Evolutionary conservation across 164 flowering plant species (phyloP).

Genomic region (Cinnamomum micranthum): DNA sequence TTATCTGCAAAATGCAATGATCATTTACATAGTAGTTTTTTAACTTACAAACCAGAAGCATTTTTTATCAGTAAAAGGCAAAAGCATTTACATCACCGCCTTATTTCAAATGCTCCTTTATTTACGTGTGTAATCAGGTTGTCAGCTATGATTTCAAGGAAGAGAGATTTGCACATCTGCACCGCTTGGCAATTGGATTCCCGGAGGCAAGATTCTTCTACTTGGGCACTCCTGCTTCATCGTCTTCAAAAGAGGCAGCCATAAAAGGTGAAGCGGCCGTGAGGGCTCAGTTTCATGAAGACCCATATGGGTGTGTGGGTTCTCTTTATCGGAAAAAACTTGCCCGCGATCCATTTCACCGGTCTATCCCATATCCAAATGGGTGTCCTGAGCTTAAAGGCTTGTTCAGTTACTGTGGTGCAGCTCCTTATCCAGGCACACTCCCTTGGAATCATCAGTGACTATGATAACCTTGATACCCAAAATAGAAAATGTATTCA

Average conservation of each 20-base stretch:
- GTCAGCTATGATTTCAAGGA: slow-evolving; percentile 94
- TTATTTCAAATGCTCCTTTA: background rate
- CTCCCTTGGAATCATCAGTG: slow-evolving; percentile 57
- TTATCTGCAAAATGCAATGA: no score
- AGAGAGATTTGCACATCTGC: slow-evolving; percentile 73
- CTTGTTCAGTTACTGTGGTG: slow-evolving; percentile 74
- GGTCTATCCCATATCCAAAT: slow-evolving; percentile 83
- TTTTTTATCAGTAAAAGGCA: no score
- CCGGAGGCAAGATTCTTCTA: slow-evolving; percentile 77
- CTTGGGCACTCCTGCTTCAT: slow-evolving; percentile 71
- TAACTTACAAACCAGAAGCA: background rate
- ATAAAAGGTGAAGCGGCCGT: slow-evolving; percentile 80
- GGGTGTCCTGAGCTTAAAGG: slow-evolving; percentile 84
- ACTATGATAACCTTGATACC: no score
- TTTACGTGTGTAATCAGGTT: slow-evolving; percentile 42
- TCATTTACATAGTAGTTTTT: no score
- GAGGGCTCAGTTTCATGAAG: slow-evolving; percentile 69
- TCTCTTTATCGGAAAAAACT: slow-evolving; percentile 66
- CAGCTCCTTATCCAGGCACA: slow-evolving; percentile 48
- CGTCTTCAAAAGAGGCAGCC: slow-evolving; percentile 61
- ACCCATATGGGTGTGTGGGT: slow-evolving; percentile 85
- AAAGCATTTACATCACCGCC: background rate
- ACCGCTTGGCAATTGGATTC: slow-evolving; percentile 83
- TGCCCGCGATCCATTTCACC: slow-evolving; percentile 86
- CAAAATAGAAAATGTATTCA: no score